Evolutionary conservation across 2,329 filamentous ascomycete genomes (phyloP), one percentile per base, ranked within the genome.

Genomic region (Annulohypoxylon truncatum): DNA sequence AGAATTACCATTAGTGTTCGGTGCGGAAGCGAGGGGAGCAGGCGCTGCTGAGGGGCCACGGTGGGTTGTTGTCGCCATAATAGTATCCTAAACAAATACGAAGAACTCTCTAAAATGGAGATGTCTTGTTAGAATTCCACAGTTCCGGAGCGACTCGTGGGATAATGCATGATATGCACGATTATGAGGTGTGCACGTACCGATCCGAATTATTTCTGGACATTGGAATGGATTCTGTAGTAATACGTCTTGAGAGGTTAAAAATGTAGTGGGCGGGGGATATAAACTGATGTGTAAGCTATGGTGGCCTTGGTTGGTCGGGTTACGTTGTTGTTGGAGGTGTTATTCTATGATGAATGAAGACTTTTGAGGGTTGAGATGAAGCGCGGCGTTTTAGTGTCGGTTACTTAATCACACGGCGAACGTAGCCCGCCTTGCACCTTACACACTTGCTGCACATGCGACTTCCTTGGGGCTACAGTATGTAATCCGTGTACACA

Each of bases 51-150:
- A 73, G 42, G 72, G 66, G 69, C 74, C 75, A 68, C 75, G 75
- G 54, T 79, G 74, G 69, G 74, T 77, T 67, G 76, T 75, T 56
- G 76, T 76, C 59, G 80, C 77, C 79, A 82, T 82, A 44, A 81
- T 82, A 42, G 56, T 75, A 47, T 58, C 58, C 65, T 72, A 74
- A 47, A 67, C 47, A 61, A 52, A 54, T 40, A 59, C 44, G 48
- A 33, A 2, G n/a, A 2, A 42, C 52, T 52, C 38, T 26, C 69
- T 74, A 57, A 22, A 35, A 56, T 9, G 10, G 53, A 9, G 10
- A 20, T 56, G 18, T 22, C 26, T 24, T 53, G 55, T 64, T 42
- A 63, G 58, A 44, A 56, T 50, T 48, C 7, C 12, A 26, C 7
- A 46, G 12, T 46, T 59, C 24, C 26, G 47, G 51, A 35, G 35